These are phyloP conservation scores for Cichorium intybus DNA, from an alignment of 140 eudicot species.

Conservation along the genomic window DNA sequence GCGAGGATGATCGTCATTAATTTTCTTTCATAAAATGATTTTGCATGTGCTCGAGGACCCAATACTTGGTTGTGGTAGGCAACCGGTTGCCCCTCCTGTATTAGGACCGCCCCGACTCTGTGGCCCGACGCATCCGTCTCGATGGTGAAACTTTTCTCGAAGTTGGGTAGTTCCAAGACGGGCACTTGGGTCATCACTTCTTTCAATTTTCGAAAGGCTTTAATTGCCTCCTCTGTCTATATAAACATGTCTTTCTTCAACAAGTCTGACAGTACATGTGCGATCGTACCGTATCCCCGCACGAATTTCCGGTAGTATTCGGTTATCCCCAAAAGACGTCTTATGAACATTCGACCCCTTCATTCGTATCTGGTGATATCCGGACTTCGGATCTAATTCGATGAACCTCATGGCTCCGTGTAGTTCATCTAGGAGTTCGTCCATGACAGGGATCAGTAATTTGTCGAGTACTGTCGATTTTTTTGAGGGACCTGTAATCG, in stretches of 20 bases:
- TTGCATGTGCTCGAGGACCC: background rate
- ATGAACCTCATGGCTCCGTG: too few species aligned
- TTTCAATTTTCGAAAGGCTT: background rate
- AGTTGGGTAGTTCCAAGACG: background rate
- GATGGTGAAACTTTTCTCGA: background rate
- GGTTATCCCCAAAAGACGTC: slow-evolving; percentile 9
- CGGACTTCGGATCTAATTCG: too few species aligned
- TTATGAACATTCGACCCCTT: too few species aligned
- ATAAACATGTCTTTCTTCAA: background rate
- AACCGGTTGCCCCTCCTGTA: slow-evolving; percentile 2
- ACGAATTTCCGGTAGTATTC: slow-evolving; percentile 4
- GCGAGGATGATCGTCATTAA: too few species aligned
- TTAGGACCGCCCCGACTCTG: slow-evolving; percentile 1
- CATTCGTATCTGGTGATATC: too few species aligned
- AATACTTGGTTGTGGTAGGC: background rate
- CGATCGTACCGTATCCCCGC: background rate
- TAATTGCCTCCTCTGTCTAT: background rate
- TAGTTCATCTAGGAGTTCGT: too few species aligned
- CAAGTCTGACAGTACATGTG: background rate
- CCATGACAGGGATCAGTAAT: too few species aligned
- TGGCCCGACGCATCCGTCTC: slow-evolving; percentile 1
- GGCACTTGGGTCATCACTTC: background rate
- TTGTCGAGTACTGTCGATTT: too few species aligned
- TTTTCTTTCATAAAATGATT: background rate
- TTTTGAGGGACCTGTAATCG: too few species aligned